phyloP scores from a whole-genome alignment of 768 basidiomycete genomes.

The Mycena amicta region DNA sequence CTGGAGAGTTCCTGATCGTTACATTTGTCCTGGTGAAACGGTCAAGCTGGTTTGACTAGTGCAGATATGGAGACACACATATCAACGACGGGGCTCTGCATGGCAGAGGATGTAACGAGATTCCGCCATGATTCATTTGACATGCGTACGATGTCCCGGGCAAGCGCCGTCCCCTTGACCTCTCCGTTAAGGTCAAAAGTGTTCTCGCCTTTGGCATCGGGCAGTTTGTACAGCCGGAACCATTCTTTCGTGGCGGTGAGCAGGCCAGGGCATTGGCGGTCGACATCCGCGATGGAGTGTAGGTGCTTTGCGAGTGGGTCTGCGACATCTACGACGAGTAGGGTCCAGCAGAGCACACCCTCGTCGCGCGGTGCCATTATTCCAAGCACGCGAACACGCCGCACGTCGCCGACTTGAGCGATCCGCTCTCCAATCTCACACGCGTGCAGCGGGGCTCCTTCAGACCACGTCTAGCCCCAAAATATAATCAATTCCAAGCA shows the following conservation, averaged over 20 bases:
- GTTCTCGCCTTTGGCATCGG: background rate
- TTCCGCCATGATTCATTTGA: background rate
- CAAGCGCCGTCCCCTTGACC: background rate
- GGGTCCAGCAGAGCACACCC: slow-evolving; percentile 86
- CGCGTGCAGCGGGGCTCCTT: slow-evolving; percentile 48
- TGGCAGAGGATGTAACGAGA: background rate
- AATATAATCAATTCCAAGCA: too few relatives aligned
- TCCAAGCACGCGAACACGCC: slow-evolving; percentile 84
- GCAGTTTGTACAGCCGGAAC: slow-evolving; percentile 54
- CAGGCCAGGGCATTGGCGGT: slow-evolving; percentile 77
- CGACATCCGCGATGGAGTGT: slow-evolving; percentile 83
- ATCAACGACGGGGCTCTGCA: background rate
- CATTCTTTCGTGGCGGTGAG: slow-evolving; percentile 82
- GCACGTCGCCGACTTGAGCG: slow-evolving; percentile 76
- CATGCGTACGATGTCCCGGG: background rate
- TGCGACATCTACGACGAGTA: slow-evolving; percentile 76
- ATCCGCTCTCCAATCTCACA: slow-evolving; percentile 85
- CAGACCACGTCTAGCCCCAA: slow-evolving; percentile 15
- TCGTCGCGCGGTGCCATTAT: slow-evolving; percentile 86
- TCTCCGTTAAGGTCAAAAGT: background rate
- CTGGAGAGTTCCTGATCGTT: background rate
- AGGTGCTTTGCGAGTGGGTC: slow-evolving; percentile 77
- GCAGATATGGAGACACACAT: background rate
- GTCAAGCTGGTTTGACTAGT: background rate
- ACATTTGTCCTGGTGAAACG: background rate